phyloP scores from a whole-genome alignment of 208 protist genomes.

The Leishmania braziliensis region DNA sequence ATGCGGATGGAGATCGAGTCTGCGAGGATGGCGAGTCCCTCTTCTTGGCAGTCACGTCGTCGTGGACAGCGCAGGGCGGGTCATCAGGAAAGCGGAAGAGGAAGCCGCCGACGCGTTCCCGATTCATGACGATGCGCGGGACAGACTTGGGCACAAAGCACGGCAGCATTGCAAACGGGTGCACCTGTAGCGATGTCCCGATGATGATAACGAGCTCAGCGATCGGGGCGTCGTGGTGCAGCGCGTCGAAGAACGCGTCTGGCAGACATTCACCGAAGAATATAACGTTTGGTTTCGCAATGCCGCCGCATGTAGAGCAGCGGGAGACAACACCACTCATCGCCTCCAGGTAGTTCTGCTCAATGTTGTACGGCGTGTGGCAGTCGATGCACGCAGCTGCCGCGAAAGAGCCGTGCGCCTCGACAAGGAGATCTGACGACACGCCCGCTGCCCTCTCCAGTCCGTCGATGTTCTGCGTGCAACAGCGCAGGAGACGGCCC shows the following conservation, averaged over 20 bases:
- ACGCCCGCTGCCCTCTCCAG: constrained; percentile 91
- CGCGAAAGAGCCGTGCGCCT: constrained; percentile 96
- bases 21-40: background rate
- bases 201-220: constrained; percentile 94
- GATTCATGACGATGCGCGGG: constrained; percentile 94
- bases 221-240: constrained; percentile 65
- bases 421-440: constrained; percentile 81
- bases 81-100: constrained; percentile 81
- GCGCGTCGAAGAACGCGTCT: constrained; percentile 68
- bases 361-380: constrained; percentile 50
- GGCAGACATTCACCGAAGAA: constrained; percentile 97
- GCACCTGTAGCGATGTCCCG: constrained; percentile 95
- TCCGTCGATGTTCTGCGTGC: constrained; percentile 98
- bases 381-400: constrained; percentile 88
- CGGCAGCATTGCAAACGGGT: constrained; percentile 91
- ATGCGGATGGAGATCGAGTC: background rate
- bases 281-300: constrained; percentile 97
- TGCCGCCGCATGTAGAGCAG: constrained; percentile 61
- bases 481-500: constrained; percentile 90
- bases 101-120: constrained; percentile 66
- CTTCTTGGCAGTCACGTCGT: background rate
- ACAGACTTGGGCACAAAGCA: constrained; percentile 46
- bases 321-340: constrained; percentile 52
- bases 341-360: constrained; percentile 35
- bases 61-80: background rate